Base-by-base conservation (phyloP, 2,329 filamentous ascomycete genomes). In the Ophiostoma ips region DNA sequence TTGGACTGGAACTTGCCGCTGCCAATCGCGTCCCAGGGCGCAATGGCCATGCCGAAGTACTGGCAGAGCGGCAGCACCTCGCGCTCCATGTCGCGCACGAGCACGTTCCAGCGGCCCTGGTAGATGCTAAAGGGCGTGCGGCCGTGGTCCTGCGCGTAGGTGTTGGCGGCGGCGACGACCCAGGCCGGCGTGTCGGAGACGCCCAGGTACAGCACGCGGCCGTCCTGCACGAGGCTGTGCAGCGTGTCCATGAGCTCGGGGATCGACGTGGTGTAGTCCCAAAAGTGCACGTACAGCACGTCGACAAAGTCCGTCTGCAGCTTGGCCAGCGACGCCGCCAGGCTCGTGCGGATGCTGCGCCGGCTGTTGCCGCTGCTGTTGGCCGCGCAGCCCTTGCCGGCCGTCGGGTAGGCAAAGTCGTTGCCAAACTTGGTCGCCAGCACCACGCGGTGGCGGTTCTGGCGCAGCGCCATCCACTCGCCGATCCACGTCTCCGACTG, bases 21-120 rank as follows among this genome's bases (percentile, higher is more conserved):
- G 16, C 75, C 76, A 6, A 80, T 63, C 0, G 71, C 73, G 46
- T 76, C 78, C 77, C 77, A 84, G 0, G 79, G 77, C 0, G 69
- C 64, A 4, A 81, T 55, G 19, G 66, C 79, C 79, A 71, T 69
- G 50, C 66, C 66, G 31, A 65, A 65, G 21, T 62, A 58, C 15
- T 63, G 61, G 6, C 60, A 60, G 66, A 71, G 68, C 3, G 69
- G 68, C 11, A 71, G 56, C 41, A 69, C 66, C 4, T 69, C 66
- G 16, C 66, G 62, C 54, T 70, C 66, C 24, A 68, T 56, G 51
- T 58, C 57, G 48, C 58, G 56, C n/a, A 45, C 9, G 21, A 57
- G 36, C n/a, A 63, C 52, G 43, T 59, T 65, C 66, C 66, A 69
- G 3, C 59, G 58, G 24, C 66, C 67, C 57, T 69, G 67, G 58